Evolutionary conservation across 2,329 filamentous ascomycete genomes (phyloP).

Genomic region (Monilinia aucupariae): DNA sequence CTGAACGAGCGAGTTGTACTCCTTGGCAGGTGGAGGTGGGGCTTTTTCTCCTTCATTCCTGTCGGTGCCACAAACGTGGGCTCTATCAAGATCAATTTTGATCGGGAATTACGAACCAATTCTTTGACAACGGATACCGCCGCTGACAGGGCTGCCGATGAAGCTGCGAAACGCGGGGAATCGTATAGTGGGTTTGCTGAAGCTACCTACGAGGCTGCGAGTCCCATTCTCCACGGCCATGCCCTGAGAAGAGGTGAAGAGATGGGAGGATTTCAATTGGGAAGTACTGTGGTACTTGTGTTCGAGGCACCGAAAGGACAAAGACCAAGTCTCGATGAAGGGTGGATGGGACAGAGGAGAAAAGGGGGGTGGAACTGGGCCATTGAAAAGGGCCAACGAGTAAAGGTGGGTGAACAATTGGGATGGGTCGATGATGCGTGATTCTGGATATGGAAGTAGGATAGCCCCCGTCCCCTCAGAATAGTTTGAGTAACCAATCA

Average conservation of each 20-base stretch:
- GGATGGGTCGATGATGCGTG: constrained; percentile 60
- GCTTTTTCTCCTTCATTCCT: constrained; percentile 93
- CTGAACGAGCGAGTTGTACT: constrained; percentile 94
- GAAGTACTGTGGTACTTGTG: constrained; percentile 89
- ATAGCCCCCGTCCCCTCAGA: no score
- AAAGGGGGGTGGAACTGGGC: constrained; percentile 77
- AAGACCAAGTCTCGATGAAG: constrained; percentile 52
- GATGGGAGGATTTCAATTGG: constrained; percentile 96
- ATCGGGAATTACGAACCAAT: constrained; percentile 88
- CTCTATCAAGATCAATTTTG: constrained; percentile 95
- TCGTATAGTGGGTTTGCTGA: constrained; percentile 87
- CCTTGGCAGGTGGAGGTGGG: constrained; percentile 89
- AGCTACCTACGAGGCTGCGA: constrained; percentile 78
- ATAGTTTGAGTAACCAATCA: neutral
- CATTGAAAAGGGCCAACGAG: constrained; percentile 78
- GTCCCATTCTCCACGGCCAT: constrained; percentile 72
- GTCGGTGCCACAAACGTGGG: constrained; percentile 97
- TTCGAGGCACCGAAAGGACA: constrained; percentile 81
- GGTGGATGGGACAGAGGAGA: constrained; percentile 49
- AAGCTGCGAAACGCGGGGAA: constrained; percentile 70
- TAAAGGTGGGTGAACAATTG: constrained; percentile 84
- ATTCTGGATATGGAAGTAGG: constrained; percentile 9
- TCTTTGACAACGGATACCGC: constrained; percentile 87
- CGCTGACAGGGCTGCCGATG: constrained; percentile 77
- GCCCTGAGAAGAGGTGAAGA: constrained; percentile 84